Evolutionary conservation across 257 asterid genomes (phyloP), one percentile per base, ranked within the genome.

Genomic region (Henckelia pumila): DNA sequence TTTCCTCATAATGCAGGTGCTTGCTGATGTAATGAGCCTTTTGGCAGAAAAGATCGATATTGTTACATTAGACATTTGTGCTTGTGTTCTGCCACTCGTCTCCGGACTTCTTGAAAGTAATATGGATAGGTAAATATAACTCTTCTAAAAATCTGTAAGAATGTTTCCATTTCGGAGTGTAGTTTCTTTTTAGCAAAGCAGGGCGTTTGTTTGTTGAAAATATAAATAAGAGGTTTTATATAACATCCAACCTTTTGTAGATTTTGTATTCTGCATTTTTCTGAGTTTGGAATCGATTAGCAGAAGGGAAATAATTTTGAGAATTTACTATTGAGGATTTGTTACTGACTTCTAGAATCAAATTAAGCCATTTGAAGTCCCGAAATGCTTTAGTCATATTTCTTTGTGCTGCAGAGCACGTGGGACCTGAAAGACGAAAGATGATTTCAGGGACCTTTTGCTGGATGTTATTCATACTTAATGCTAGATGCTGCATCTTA

Each of bases 31-130:
- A 49, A 73, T 83, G 76, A 76, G 84, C 85, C 81, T 87, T 71
- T 66, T 91, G 81, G 84, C 83, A 17, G 97, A 88, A 76, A 91
- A 84, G 82, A 63, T 68, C 29, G 97, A 94, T 71, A 68, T 82
- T 13, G 84, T 91, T 76, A 91, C 96, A 56, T 77, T 94, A 64
- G 99, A 94, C 64, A 79, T 83, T 58, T 94, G 95, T 81, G 82
- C 96, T 16, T 78, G 88, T 79, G 88, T 94, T 73, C 72, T 94
- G 86, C 97, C 97, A 26, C 92, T 88, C 71, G 81, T 94, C 68
- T 49, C 89, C 1, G 86, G 82, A 78, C 96, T 91, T 71, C 75
- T 94, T 73, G 86, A 83, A 75, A 91, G 96, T 80, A 78, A 82
- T 68, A 76, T 77, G 85, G 97, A 91, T 63, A 86, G 97, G 99